Conservation (phyloP, 2,329 filamentous ascomycete genomes). For the Pseudogymnoascus sp. region DNA sequence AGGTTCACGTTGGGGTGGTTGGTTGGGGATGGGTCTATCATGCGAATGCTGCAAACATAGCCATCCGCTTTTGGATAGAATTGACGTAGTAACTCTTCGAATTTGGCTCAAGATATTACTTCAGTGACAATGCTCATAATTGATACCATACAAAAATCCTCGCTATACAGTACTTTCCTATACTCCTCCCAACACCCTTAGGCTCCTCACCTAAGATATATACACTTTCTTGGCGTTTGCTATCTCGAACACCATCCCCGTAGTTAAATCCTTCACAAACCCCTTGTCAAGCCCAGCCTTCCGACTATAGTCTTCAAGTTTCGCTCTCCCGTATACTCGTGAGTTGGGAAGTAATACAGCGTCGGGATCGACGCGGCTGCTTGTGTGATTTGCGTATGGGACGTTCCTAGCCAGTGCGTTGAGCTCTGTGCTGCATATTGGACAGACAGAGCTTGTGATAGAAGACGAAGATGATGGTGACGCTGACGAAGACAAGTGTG, state of each 20-base stretch:
- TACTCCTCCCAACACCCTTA: not conserved
- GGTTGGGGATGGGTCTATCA: not conserved
- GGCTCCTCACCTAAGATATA: slow-evolving; percentile 55
- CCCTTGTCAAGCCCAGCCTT: slow-evolving; percentile 65
- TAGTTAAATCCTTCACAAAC: slow-evolving; percentile 70
- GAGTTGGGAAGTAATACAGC: slow-evolving; percentile 81
- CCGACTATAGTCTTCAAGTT: slow-evolving; percentile 66
- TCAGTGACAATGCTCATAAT: not conserved
- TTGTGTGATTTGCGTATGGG: slow-evolving; percentile 90
- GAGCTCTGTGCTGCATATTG: slow-evolving; percentile 91
- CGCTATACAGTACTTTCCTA: not conserved
- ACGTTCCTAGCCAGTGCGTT: slow-evolving; percentile 84
- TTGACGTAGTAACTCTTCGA: not conserved
- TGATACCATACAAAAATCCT: not conserved
- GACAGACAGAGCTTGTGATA: slow-evolving; percentile 63
- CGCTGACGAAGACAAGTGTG: slow-evolving; percentile 20
- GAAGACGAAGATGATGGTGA: slow-evolving; percentile 26
- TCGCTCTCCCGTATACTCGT: slow-evolving; percentile 70
- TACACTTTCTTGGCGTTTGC: slow-evolving; percentile 76
- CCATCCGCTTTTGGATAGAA: not conserved
- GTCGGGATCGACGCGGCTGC: slow-evolving; percentile 85
- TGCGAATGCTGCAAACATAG: not conserved
- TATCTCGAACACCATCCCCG: slow-evolving; percentile 56
- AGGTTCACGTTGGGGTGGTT: not conserved
- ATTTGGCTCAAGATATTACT: not conserved